Conservation (phyloP, 495 filamentous ascomycete species). For the Mytilinidion resinicola region DNA sequence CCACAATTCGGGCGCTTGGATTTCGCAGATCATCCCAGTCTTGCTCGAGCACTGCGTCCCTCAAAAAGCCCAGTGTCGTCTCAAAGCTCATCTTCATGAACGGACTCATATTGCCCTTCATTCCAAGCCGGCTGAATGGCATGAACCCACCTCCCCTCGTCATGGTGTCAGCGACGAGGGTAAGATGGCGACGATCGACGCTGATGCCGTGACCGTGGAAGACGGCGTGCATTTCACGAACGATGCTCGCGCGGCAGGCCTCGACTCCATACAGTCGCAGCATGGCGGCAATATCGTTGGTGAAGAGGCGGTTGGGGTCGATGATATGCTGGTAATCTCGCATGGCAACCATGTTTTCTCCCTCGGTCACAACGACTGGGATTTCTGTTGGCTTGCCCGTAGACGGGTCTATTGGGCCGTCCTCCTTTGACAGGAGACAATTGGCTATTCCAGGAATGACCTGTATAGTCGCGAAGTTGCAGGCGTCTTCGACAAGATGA, state of each 20-base stretch:
- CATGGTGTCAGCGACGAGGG: slow-evolving; percentile 95
- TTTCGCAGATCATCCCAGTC: slow-evolving; percentile 83
- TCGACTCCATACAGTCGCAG: slow-evolving; percentile 86
- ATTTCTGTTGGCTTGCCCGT: slow-evolving; percentile 44
- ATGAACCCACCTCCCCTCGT: slow-evolving; percentile 79
- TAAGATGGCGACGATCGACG: slow-evolving; percentile 88
- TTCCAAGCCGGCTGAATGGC: slow-evolving; percentile 83
- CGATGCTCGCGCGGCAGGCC: slow-evolving; percentile 77
- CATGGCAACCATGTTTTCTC: slow-evolving; percentile 85
- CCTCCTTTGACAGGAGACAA: slow-evolving; percentile 65
- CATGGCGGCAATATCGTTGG: slow-evolving; percentile 87
- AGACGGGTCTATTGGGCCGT: slow-evolving; percentile 42
- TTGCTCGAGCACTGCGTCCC: slow-evolving; percentile 80
- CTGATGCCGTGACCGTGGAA: slow-evolving; percentile 90
- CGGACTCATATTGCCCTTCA: slow-evolving; percentile 75
- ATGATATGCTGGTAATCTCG: slow-evolving; percentile 79
- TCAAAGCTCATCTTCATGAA: slow-evolving; percentile 99
- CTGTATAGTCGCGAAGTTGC: slow-evolving; percentile 74
- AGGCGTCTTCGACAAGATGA: slow-evolving; percentile 73
- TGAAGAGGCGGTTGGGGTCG: slow-evolving; percentile 78
- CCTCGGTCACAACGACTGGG: slow-evolving; percentile 64
- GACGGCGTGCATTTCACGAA: slow-evolving; percentile 77
- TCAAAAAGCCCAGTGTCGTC: slow-evolving; percentile 88
- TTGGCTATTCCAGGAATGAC: slow-evolving; percentile 67
- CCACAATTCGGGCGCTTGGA: slow-evolving; percentile 81